Evolutionary conservation across 345 rosid species (phyloP), one percentile per base, ranked within the genome.

Genomic region (Brassica juncea): DNA sequence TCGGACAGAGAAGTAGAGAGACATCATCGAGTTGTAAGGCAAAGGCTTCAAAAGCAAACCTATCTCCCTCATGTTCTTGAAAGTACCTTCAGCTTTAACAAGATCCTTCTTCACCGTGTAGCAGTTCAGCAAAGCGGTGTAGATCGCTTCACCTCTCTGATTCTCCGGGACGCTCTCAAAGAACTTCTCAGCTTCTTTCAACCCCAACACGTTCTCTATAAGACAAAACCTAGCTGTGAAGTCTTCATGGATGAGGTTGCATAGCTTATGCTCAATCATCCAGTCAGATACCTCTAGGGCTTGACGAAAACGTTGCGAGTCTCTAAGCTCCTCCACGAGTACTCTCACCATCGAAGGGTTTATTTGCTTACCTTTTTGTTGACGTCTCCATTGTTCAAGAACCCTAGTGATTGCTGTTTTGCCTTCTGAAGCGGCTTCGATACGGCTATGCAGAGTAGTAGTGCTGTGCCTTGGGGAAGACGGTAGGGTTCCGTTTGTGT

Each of bases 151-250:
- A 2, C 54, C 2, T 58, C 54, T 54, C 25, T 54, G 60, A 8
- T 14, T 37, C 75, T 58, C 54, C 21, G 66, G 34, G 54, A 71
- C 60, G 54, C 19, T 71, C 66, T 21, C 34, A 2, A 71, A 71
- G 75, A 71, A 71, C 66, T 58, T 71, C 66, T 71, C 54, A 21
- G 61, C 77, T 44, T 73, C 44, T 5, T 16, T 37, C 44, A 73
- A 30, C 21, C 70, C 77, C 47, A 73, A 62, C 0, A 62, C 69
- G 12, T 47, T 62, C 28, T 63, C 21, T 16, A 12, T 62, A 30
- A 73, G 3, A 10, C 16, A 12, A 62, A 73, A 67, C 31, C 77
- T 5, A 58, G 30, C 14, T 23, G 30, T 58, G 63, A 58, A 58
- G 12, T 58, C 30, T 23, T 58, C 63, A 21, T n/a, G 63, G 30